phyloP scores from a whole-genome alignment of 1,139 yeast species.

The Protomyces macrosporus region DNA sequence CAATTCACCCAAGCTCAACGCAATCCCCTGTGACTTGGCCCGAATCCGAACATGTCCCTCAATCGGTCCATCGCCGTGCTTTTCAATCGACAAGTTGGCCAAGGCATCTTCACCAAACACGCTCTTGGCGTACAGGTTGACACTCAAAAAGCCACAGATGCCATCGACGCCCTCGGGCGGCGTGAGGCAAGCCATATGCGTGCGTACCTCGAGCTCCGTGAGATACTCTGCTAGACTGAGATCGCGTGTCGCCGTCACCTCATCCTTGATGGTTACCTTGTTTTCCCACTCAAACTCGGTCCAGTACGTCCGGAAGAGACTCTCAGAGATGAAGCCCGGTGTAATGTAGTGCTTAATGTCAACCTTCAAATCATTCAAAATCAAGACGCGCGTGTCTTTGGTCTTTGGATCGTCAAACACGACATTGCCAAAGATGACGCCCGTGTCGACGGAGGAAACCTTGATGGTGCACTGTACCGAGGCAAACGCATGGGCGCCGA shows the following conservation, averaged over 20 bases:
- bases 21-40: conserved; percentile 96
- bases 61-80: conserved; percentile 62
- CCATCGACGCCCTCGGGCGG: conserved; percentile 63
- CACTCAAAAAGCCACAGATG: conserved; percentile 82
- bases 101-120: conserved; percentile 97
- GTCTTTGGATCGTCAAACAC: conserved; percentile 95
- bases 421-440: conserved; percentile 94
- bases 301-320: conserved; percentile 96
- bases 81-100: conserved; percentile 91
- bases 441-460: conserved; percentile 96
- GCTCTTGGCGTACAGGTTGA: conserved; percentile 86
- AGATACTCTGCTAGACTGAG: conserved; percentile 65
- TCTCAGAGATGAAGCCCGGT: conserved; percentile 85
- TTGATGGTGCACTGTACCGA: conserved; percentile 82
- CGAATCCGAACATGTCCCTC: conserved; percentile 95
- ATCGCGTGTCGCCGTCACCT: conserved; percentile 32
- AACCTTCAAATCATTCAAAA: conserved; percentile 88
- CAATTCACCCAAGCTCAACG: conserved; percentile 80
- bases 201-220: conserved; percentile 69
- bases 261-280: conserved; percentile 82
- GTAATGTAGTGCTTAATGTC: conserved; percentile 97
- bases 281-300: conserved; percentile 99
- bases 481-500: conserved; percentile 95
- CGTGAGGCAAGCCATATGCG: conserved; percentile 91
- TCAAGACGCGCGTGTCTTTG: conserved; percentile 81